Percentiles rank a stretch among this genome's conserved stretches.
Conservation (phyloP, 176 grass and related monocot species). For the Avena atlantica region DNA sequence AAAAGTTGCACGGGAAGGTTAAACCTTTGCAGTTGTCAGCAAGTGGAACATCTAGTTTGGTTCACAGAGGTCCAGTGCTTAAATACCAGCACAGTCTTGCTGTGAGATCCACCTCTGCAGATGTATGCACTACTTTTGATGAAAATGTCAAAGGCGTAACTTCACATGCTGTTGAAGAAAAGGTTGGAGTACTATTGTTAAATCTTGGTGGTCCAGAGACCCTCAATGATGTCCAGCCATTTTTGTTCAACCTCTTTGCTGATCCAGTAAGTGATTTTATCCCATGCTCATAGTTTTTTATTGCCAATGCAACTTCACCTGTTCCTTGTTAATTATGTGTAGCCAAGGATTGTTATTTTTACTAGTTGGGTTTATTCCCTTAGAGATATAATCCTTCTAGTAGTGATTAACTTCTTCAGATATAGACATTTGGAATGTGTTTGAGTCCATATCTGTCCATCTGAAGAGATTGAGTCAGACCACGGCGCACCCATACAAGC, state of each 20-base stretch:
- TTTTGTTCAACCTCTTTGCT: conserved; percentile 95
- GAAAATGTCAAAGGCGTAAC: conserved; percentile 34
- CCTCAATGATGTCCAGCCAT: conserved; percentile 94
- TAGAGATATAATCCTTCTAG: not conserved
- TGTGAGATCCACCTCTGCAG: conserved; percentile 42
- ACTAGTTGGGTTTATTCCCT: not conserved
- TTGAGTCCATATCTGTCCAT: not conserved
- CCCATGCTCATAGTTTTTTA: conserved; percentile 12
- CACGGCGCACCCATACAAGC: not conserved
- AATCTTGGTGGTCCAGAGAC: conserved; percentile 96
- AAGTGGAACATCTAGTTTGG: conserved; percentile 29
- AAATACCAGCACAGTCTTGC: conserved; percentile 26
- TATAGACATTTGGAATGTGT: not conserved
- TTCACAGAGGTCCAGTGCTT: conserved; percentile 35
- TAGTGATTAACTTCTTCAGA: not conserved
- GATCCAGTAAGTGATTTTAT: conserved; percentile 70
- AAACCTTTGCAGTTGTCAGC: conserved; percentile 40
- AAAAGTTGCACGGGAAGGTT: conserved; percentile 20
- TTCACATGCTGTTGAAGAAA: conserved; percentile 57
- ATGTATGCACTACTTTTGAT: conserved; percentile 47
- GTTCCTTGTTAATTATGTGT: conserved; percentile 20
- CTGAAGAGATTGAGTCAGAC: not conserved
- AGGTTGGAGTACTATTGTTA: conserved; percentile 84
- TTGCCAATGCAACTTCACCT: not conserved
- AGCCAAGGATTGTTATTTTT: not conserved